Evolutionary conservation across 129 eudicot species (phyloP).

Genomic region (Pittosporum tobira): DNA sequence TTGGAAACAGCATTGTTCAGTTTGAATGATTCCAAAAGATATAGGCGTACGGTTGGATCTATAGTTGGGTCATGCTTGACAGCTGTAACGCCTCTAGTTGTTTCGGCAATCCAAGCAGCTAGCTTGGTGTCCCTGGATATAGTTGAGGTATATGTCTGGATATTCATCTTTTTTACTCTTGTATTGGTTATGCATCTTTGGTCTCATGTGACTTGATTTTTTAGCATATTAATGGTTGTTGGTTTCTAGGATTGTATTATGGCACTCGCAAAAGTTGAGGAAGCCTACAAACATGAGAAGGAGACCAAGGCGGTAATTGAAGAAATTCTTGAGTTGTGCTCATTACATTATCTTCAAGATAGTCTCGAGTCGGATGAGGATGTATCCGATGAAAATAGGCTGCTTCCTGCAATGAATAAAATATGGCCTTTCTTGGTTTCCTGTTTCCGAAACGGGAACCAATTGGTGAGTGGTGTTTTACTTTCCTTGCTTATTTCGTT

Average conservation of each 20-base stretch:
- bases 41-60: constrained; percentile 71
- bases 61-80: constrained; percentile 63
- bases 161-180: not conserved
- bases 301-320: constrained; percentile 45
- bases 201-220: not conserved
- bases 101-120: constrained; percentile 54
- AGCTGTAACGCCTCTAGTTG: constrained; percentile 69
- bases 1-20: constrained; percentile 53
- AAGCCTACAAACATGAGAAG: constrained; percentile 58
- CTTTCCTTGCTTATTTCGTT: not conserved
- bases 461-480: constrained; percentile 48
- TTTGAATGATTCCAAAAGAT: constrained; percentile 64
- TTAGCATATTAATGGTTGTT: not conserved
- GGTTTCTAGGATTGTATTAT: constrained; percentile 50
- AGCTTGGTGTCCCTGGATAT: constrained; percentile 63
- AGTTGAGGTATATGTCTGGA: constrained; percentile 52
- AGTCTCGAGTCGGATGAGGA: constrained; percentile 57
- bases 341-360: constrained; percentile 53
- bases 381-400: constrained; percentile 59
- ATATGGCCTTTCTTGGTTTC: constrained; percentile 89
- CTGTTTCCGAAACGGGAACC: constrained; percentile 62
- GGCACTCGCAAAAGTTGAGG: constrained; percentile 74
- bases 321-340: constrained; percentile 39
- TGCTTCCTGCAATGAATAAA: constrained; percentile 92
- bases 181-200: not conserved